Evolutionary conservation across 140 eudicot genomes (phyloP), one percentile per base, ranked within the genome.

Genomic region (Oenanthe javanica): DNA sequence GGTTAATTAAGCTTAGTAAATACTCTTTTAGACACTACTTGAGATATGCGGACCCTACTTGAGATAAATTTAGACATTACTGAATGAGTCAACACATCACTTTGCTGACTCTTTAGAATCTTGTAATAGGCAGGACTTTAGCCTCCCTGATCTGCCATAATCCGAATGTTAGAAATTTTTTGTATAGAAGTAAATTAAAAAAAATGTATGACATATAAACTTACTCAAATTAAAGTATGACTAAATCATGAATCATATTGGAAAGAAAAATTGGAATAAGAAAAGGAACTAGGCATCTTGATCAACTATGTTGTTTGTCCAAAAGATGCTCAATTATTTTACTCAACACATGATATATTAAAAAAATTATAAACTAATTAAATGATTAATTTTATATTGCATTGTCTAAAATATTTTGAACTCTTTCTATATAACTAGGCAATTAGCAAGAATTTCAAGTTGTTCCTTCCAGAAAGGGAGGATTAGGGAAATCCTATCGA

Each of bases 31-130:
- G 23, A 83, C 27, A 55, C 76, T 64, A 91, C 84, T 25, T 73
- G 31, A 31, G 31, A 31, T 84, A 72, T 87, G 89, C 54, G 82
- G 84, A 87, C 88, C 83, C 86, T 85, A 25, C 87, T 89, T 75
- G 86, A 81, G 10, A 89, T 38, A 25, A 87, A 87, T 85, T 91
- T 88, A 8, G 86, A 55, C 94, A 40, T 77, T 78, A 75, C 80
- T 85, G 93, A 94, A 88, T 47, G 85, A 86, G 85, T 81, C 64
- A 86, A 86, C 48, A 43, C 86, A 91, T 93, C 81, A 91, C 92
- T 87, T 80, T 91, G 74, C 87, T 85, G 23, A 91, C 90, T 72
- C 79, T 90, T 84, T 82, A 88, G 72, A 93, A 87, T 82, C 82
- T 88, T 93, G 90, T 90, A 50, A 59, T 82, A 38, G 36, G 18